Conservation (phyloP, 139 green algal genomes). For the Haematococcus lacustris region DNA sequence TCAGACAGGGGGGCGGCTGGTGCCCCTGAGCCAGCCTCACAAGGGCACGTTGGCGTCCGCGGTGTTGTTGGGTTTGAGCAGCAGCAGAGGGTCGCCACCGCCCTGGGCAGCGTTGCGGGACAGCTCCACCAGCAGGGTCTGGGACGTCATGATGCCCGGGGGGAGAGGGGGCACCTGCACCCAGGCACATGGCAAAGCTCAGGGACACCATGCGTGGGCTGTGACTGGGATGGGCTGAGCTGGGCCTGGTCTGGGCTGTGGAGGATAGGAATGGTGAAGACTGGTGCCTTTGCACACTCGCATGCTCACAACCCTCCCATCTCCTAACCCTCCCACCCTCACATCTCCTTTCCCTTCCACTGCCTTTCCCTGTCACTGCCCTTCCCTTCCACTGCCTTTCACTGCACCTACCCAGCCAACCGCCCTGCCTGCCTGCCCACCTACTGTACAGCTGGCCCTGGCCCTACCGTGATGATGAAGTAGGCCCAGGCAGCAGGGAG, state of each 20-base stretch:
- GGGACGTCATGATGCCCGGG: neutral
- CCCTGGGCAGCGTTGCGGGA: neutral
- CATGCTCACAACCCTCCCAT: too few relatives aligned
- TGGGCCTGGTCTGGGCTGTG: neutral
- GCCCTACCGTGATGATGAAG: neutral
- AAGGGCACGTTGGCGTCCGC: neutral
- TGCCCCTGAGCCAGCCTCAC: too few relatives aligned
- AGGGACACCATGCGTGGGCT: neutral
- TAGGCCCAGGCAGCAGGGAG: neutral
- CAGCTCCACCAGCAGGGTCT: constrained; percentile 3
- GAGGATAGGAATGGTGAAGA: neutral
- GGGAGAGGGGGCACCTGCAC: neutral
- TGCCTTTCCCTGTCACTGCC: too few relatives aligned
- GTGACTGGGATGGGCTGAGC: neutral
- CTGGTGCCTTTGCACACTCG: too few relatives aligned
- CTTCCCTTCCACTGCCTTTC: too few relatives aligned
- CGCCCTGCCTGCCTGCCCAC: too few relatives aligned
- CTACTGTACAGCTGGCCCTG: neutral
- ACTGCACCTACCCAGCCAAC: too few relatives aligned
- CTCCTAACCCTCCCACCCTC: too few relatives aligned
- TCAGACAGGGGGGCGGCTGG: too few relatives aligned
- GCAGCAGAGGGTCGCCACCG: constrained; percentile 1
- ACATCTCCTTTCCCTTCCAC: too few relatives aligned
- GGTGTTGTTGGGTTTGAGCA: neutral
- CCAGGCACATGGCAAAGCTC: neutral